Evolutionary conservation across 805 yeast genomes (phyloP), one percentile per base, ranked within the genome.

Genomic region (Kazachstania bromeliacearum): DNA sequence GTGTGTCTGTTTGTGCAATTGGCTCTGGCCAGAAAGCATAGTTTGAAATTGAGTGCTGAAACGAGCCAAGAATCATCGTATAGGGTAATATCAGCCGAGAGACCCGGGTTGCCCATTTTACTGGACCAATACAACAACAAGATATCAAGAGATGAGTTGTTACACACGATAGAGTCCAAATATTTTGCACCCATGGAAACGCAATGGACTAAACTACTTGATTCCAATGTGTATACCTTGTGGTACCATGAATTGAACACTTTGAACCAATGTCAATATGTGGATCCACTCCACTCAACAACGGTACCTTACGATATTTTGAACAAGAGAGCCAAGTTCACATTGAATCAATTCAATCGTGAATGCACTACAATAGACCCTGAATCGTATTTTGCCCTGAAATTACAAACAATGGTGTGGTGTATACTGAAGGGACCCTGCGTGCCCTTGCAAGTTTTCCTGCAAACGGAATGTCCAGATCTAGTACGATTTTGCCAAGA

Each of bases 1-100:
- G 49, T 68, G 10, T 71, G 82, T 33, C 53, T 76, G 7, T 61
- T 63, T 14, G 59, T 67, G 9, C 62, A 72, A 32, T 53, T 78
- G 17, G 48, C 70, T 2, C 4, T 34, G 27, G 32, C 28, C 9
- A 15, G 12, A 18, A 33, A 33, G 16, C 21, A 33, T 13, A n/a
- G 17, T 2, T 14, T 33, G 3, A 5, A n/a, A n/a, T n/a, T n/a
- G 29, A 13, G 7, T 26, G 15, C 29, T 13, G 17, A 7, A 26
- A n/a, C 10, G 8, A 22, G 12, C 25, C 12, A 12, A 22, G 25
- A 22, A 22, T 8, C 25, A 8, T 22, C 25, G 25, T 12, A 22
- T 22, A 25, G 24, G 10, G 18, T 25, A 13, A 12, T 33, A 15
- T 26, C 31, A 2, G 19, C 24, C 7, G 28, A 25, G 7, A 34